Conservation (phyloP, 116 monocot genomes). For the Cymodocea nodosa region DNA sequence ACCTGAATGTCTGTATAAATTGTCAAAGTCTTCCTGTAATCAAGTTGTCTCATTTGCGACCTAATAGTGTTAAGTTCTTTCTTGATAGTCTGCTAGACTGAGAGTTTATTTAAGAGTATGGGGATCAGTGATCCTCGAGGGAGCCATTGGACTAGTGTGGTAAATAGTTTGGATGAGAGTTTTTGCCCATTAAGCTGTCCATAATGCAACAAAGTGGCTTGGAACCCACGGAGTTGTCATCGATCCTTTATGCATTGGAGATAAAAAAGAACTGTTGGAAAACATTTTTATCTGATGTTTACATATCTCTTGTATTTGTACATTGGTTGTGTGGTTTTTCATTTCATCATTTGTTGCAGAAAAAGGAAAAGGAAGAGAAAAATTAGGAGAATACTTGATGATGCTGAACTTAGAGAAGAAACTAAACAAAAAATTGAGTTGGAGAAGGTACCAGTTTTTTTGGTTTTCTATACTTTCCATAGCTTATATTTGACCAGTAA, state of each 20-base stretch:
- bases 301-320: neutral
- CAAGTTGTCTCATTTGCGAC: no score
- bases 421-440: conserved; percentile 83
- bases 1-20: no score
- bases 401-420: conserved; percentile 86
- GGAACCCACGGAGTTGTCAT: neutral
- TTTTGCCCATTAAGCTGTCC: no score
- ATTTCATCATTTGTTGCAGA: conserved; percentile 2
- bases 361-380: conserved; percentile 55
- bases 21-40: no score
- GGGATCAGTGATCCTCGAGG: no score
- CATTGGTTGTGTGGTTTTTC: neutral
- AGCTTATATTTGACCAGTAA: neutral
- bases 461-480: neutral
- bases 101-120: no score
- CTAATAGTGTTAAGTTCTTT: no score
- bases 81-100: no score
- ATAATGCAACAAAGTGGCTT: no score
- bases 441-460: conserved; percentile 47
- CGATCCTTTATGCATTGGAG: neutral
- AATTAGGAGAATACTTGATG: conserved; percentile 93
- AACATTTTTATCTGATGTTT: neutral
- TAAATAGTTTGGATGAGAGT: no score
- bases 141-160: no score
- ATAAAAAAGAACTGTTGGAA: neutral